phyloP scores from a whole-genome alignment of 371 early-diverging fungal genomes.

The Mortierella sp. region DNA sequence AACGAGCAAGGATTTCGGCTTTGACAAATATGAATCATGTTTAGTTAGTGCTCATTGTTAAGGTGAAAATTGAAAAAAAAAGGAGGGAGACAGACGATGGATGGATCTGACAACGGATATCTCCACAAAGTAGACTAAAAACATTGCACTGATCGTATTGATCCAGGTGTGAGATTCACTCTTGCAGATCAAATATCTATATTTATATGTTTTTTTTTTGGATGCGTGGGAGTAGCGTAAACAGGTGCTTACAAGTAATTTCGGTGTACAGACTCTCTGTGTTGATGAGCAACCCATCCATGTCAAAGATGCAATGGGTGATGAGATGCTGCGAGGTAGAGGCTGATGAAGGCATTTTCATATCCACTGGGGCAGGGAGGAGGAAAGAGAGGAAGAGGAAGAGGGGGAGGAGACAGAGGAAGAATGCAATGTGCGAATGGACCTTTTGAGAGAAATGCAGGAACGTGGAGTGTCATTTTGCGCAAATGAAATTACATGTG shows the following conservation, averaged over 20 bases:
- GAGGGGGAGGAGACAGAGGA: background rate
- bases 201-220: no score
- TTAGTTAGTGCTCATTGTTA: background rate
- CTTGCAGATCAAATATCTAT: background rate
- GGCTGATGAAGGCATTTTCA: slow-evolving; percentile 28
- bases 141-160: no score
- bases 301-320: slow-evolving; percentile 89
- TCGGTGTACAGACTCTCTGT: slow-evolving; percentile 93
- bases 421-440: background rate
- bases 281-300: slow-evolving; percentile 85
- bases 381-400: background rate
- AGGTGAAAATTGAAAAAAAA: no score
- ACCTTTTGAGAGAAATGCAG: background rate
- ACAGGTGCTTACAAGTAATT: slow-evolving; percentile 72
- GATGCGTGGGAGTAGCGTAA: slow-evolving; percentile 4
- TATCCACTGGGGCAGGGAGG: background rate
- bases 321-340: slow-evolving; percentile 59
- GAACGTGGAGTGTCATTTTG: background rate
- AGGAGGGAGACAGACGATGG: no score
- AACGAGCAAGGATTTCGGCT: slow-evolving; percentile 73
- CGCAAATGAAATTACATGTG: background rate
- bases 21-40: background rate
- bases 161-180: no score
- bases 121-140: no score
- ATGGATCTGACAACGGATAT: no score